phyloP scores from a whole-genome alignment of 306 rosid species.

The Vachellia collinsii region DNA sequence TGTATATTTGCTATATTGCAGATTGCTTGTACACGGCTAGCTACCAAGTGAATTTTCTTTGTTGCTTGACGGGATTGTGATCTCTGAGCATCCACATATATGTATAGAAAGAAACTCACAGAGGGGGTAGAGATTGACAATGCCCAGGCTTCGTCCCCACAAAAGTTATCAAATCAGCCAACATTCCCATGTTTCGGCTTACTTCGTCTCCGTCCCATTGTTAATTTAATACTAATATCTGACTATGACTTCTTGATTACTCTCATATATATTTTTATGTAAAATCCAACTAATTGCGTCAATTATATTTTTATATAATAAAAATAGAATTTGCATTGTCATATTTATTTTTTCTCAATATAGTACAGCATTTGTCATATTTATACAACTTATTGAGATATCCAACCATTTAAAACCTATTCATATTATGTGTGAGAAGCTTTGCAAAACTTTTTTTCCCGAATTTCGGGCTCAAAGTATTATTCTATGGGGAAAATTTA shows the following conservation, averaged over 20 bases:
- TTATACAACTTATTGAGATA: not conserved
- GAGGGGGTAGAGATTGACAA: not conserved
- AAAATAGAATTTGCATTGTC: too few relatives aligned
- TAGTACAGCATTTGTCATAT: not conserved
- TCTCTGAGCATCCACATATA: not conserved
- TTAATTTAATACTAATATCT: not conserved
- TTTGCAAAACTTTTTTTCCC: not conserved
- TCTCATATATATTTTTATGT: not conserved
- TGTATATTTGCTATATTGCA: not conserved
- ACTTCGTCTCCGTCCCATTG: not conserved
- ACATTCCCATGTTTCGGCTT: not conserved
- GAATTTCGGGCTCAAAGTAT: not conserved
- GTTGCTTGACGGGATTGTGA: not conserved
- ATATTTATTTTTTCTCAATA: too few relatives aligned
- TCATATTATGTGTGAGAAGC: not conserved
- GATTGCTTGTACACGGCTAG: not conserved
- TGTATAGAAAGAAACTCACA: not conserved
- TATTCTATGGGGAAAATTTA: too few relatives aligned
- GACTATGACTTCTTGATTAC: not conserved
- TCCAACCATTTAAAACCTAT: not conserved
- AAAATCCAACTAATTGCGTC: not conserved
- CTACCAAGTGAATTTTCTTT: not conserved
- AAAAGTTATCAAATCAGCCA: not conserved
- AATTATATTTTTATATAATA: too few relatives aligned
- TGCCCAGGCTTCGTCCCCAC: not conserved